Evolutionary conservation across 2,329 filamentous ascomycete species (phyloP).

Genomic region (Fusarium redolens): DNA sequence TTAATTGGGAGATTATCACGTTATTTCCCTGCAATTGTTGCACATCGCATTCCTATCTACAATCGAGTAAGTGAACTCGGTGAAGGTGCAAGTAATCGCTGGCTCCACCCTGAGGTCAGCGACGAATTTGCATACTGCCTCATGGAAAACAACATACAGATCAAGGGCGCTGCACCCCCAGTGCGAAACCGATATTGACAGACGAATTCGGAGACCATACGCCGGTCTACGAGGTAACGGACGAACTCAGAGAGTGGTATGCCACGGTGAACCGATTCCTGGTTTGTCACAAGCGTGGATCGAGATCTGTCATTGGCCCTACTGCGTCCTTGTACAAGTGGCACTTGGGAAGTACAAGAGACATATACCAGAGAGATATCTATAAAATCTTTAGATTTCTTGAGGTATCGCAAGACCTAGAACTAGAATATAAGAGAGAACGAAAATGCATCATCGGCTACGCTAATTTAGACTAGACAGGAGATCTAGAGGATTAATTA

Average conservation of each 20-base stretch:
- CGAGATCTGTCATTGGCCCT: not conserved
- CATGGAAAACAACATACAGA: not conserved
- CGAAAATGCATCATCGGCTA: not conserved
- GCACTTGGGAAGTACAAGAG: not conserved
- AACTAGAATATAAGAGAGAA: not conserved
- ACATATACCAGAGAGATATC: not conserved
- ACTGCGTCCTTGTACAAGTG: not conserved
- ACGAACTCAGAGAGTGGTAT: not conserved
- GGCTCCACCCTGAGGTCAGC: not conserved
- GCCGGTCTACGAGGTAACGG: not conserved
- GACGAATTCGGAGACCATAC: not conserved
- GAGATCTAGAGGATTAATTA: no score
- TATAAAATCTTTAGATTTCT: not conserved
- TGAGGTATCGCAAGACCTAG: not conserved
- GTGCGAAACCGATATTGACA: not conserved
- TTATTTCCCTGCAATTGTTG: not conserved
- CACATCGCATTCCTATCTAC: not conserved
- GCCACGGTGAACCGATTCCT: not conserved
- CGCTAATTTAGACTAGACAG: not conserved
- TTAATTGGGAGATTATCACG: not conserved
- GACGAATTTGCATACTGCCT: not conserved
- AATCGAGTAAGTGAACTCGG: not conserved
- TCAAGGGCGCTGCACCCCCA: not conserved
- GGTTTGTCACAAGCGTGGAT: not conserved
- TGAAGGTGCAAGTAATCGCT: not conserved